Base-by-base conservation (phyloP, 345 rosid genomes). In the Orychophragmus violaceus region DNA sequence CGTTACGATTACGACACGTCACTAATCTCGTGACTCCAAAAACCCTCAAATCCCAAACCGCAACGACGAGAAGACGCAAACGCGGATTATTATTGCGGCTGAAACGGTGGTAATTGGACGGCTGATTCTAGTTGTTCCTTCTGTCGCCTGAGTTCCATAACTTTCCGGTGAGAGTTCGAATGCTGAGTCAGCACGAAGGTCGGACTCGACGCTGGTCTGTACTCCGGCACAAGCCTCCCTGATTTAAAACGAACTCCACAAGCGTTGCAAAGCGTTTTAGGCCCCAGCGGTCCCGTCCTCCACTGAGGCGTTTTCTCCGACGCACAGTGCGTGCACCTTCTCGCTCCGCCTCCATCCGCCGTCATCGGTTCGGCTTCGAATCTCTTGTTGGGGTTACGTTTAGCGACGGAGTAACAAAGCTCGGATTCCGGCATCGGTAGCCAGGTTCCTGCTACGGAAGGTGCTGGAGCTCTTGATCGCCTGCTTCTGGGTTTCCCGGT, bases 271-370 rank as follows among this genome's bases (percentile, higher is more conserved):
- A 88, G 78, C 27, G 91, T 84, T 76, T 88, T 88, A 13, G 95
- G 95, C 0, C 95, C 95, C 11, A 82, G 63, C 0, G 95, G 95
- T 12, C 95, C 95, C 8, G 95, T 82, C 35, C 95, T 73, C 95
- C 95, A 88, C 72, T 88, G 95, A 13, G 95, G 95, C 41, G 95
- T 88, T 77, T 82, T 88, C 84, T 85, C 91, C 8, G 95, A 84
- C 17, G 91, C 83, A 53, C 95, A 88, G 70, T 88, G 95, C 3
- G 82, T 80, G 77, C 95, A 88, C 37, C 84, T 64, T 44, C 95
- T 58, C 59, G 50, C 74, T 30, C 62, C 83, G 27, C 83, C 84
- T 5, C 75, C 87, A 49, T 82, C 82, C 18, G 74, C 56, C 29
- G 74, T 9, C 2, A 42, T 44, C 7, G 60, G 8, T 5, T 54